Evolutionary conservation across 2,329 filamentous ascomycete genomes (phyloP), one percentile per base, ranked within the genome.

Genomic region (Trichothecium sympodiale): DNA sequence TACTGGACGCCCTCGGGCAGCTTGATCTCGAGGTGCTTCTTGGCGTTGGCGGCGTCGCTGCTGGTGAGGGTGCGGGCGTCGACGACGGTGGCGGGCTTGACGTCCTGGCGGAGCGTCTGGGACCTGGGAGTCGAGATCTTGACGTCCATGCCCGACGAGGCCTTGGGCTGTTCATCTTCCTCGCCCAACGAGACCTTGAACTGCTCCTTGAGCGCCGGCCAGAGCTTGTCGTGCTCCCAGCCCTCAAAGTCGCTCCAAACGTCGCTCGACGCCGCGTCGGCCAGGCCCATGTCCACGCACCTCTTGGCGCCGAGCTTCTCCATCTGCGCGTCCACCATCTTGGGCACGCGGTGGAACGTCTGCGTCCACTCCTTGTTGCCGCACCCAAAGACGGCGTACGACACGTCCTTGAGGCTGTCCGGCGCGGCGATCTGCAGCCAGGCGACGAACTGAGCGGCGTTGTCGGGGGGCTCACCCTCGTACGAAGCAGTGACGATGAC

Each of bases 391-490:
- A 83, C 70, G 1, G 77, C 67, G 46, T 75, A 84, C 5, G 67
- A 59, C 2, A 76, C 66, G n/a, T 63, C 67, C 5, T 69, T 57
- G 46, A 3, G 55, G 41, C 12, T 51, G 41, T 73, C 60, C 25
- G 65, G 56, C 4, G 65, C 61, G 9, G 69, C 53, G 10, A 48
- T 59, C 44, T 73, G 60, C 3, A 83, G 47, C 80, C 80, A 85
- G 4, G 66, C 57, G 26, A 76, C 68, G 46, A 84, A 85, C 32
- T 73, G 65, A 0, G 59, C 64, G 0, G 80, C 80, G 39, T 86
- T 83, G 42, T 83, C 77, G 0, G 79, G 72, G 0, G 80, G 77
- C 35, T 80, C 64, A 2, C 81, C 80, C 47, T 86, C 80, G 46
- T 84, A 86, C 2, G 72, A 77, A 0, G 80, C 68, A 0, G 74